A percentile compares a stretch with the other conserved stretches of the same genome.
Conservation (phyloP, 371 early-diverging fungal species). For the Mortierella sp. region DNA sequence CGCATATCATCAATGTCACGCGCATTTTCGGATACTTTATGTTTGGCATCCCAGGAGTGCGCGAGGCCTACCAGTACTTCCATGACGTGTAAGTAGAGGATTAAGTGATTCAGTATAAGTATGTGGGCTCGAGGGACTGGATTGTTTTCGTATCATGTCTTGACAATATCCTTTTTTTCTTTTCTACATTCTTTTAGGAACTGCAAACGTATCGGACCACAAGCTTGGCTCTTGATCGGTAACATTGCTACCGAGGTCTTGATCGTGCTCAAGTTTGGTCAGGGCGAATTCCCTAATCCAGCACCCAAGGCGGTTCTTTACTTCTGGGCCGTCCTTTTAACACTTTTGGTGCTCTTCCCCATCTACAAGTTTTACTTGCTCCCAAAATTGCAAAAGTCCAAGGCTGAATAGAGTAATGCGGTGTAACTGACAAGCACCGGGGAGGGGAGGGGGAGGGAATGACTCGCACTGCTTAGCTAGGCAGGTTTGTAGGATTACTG, state of each 20-base stretch:
- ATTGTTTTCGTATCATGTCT: background rate
- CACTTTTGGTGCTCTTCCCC: constrained; percentile 73
- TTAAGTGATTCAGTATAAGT: too few relatives aligned
- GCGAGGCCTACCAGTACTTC: constrained; percentile 93
- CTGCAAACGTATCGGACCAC: constrained; percentile 85
- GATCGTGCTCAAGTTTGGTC: constrained; percentile 89
- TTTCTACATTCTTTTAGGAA: constrained; percentile 45
- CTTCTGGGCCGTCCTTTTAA: constrained; percentile 78
- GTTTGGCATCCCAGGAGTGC: constrained; percentile 85
- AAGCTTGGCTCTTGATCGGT: constrained; percentile 90
- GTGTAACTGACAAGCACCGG: too few relatives aligned
- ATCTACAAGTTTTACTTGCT: constrained; percentile 72
- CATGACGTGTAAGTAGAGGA: constrained; percentile 68
- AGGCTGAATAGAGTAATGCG: constrained; percentile 26
- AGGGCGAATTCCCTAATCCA: constrained; percentile 85
- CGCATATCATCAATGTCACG: constrained; percentile 83
- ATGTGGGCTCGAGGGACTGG: background rate
- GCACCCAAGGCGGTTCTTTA: constrained; percentile 79
- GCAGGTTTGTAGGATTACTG: too few relatives aligned
- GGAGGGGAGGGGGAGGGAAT: too few relatives aligned
- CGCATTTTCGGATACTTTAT: constrained; percentile 86
- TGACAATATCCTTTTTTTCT: background rate
- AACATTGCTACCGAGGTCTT: constrained; percentile 90
- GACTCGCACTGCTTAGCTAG: too few relatives aligned
- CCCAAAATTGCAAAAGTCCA: constrained; percentile 24